Conservation (phyloP, 1,139 yeast species). For the Yamadazyma dendronema region DNA sequence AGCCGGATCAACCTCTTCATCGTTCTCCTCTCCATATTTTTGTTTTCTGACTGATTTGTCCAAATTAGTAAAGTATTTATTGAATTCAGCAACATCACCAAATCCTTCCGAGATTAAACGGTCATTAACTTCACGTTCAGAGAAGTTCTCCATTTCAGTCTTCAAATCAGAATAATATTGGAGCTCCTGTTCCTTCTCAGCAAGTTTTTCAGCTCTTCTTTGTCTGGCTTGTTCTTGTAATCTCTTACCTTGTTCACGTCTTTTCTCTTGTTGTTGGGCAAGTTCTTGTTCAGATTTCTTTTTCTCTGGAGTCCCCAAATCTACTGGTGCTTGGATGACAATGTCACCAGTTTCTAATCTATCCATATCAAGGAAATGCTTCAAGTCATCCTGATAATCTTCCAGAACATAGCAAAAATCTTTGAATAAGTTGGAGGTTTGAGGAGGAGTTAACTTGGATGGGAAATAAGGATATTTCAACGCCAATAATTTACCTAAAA, state of each 20-base stretch:
- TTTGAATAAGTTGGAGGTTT: constrained; percentile 65
- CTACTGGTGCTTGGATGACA: constrained; percentile 77
- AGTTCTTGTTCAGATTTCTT: constrained; percentile 80
- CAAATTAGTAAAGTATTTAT: constrained; percentile 62
- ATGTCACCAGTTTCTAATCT: constrained; percentile 65
- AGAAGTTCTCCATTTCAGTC: constrained; percentile 48
- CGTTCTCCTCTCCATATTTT: constrained; percentile 36
- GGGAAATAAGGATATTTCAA: constrained; percentile 95
- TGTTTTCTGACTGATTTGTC: constrained; percentile 67
- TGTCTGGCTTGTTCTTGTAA: constrained; percentile 92
- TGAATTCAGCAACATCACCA: constrained; percentile 69
- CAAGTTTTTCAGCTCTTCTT: constrained; percentile 73
- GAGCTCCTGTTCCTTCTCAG: constrained; percentile 78
- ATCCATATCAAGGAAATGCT: constrained; percentile 56
- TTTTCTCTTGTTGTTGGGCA: constrained; percentile 70
- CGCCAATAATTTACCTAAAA: constrained; percentile 59
- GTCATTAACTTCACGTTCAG: constrained; percentile 40
- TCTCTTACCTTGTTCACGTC: constrained; percentile 83
- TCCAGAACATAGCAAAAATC: constrained; percentile 78
- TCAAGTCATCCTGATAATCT: constrained; percentile 66
- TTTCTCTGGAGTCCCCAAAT: constrained; percentile 47
- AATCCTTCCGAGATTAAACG: constrained; percentile 73
- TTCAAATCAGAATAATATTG: constrained; percentile 65
- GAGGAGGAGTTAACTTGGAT: constrained; percentile 59
- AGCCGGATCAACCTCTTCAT: constrained; percentile 51